phyloP scores from a whole-genome alignment of 345 rosid species.

The sweet orange (Citrus sinensis) region DVS_A1.0 CM039164.1:27217001-27217500 shows the following conservation, averaged over 20 bases:
- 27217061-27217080: too few relatives aligned
- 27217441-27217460: slow-evolving; percentile 8
- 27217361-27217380: not conserved
- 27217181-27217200: not conserved
- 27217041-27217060: too few relatives aligned
- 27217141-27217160: not conserved
- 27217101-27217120: too few relatives aligned
- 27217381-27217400: not conserved
- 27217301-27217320: too few relatives aligned
- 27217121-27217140: too few relatives aligned
- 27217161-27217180: not conserved
- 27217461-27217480: slow-evolving; percentile 9
- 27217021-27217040: too few relatives aligned
- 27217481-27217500: not conserved
- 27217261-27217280: slow-evolving; percentile 3
- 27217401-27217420: slow-evolving; percentile 4
- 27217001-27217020: too few relatives aligned
- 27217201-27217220: not conserved
- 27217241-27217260: not conserved
- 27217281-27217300: too few relatives aligned
- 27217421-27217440: not conserved
- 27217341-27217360: too few relatives aligned
- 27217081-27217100: too few relatives aligned
- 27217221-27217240: not conserved
- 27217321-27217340: too few relatives aligned